Evolutionary conservation across 805 yeast species (phyloP).

Genomic region (Metahyphopichia silvanorum): DNA sequence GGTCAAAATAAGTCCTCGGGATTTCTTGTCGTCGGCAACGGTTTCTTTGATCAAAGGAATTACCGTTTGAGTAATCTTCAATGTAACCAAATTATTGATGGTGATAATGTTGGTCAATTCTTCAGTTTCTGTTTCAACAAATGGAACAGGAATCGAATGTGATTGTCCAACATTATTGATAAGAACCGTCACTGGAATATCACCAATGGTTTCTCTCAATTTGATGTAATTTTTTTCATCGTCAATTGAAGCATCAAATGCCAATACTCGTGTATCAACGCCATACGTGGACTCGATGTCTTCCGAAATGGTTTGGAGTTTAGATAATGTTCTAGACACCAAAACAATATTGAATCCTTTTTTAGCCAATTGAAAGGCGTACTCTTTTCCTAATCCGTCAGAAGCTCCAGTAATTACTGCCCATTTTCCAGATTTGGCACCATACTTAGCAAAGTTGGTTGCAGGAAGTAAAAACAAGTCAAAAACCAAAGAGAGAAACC

Average conservation of each 20-base stretch:
- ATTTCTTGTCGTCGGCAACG: constrained; percentile 36
- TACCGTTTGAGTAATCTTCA: constrained; percentile 77
- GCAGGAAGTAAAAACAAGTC: constrained; percentile 67
- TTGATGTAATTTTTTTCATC: constrained; percentile 51
- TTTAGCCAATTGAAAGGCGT: constrained; percentile 77
- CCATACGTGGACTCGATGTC: constrained; percentile 58
- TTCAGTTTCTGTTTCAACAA: constrained; percentile 68
- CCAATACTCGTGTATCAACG: constrained; percentile 63
- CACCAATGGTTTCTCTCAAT: constrained; percentile 45
- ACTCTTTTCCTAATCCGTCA: constrained; percentile 96
- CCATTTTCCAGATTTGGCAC: constrained; percentile 73
- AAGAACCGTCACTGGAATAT: constrained; percentile 66
- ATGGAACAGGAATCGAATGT: constrained; percentile 93
- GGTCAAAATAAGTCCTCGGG: constrained; percentile 77
- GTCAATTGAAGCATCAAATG: constrained; percentile 77
- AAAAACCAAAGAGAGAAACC: constrained; percentile 49
- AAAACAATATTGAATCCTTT: constrained; percentile 81
- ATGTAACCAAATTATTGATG: constrained; percentile 80
- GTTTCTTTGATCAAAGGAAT: constrained; percentile 66
- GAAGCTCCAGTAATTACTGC: constrained; percentile 98
- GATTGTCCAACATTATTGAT: constrained; percentile 94
- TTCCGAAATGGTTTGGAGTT: constrained; percentile 61
- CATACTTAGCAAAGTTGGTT: constrained; percentile 61
- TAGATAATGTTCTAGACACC: constrained; percentile 79
- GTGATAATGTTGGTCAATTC: constrained; percentile 82